Percentiles rank a stretch among this genome's conserved stretches.
These are phyloP conservation scores for Xylaria venustula DNA, from an alignment of 495 filamentous ascomycete genomes.

Conservation along the genomic window DNA sequence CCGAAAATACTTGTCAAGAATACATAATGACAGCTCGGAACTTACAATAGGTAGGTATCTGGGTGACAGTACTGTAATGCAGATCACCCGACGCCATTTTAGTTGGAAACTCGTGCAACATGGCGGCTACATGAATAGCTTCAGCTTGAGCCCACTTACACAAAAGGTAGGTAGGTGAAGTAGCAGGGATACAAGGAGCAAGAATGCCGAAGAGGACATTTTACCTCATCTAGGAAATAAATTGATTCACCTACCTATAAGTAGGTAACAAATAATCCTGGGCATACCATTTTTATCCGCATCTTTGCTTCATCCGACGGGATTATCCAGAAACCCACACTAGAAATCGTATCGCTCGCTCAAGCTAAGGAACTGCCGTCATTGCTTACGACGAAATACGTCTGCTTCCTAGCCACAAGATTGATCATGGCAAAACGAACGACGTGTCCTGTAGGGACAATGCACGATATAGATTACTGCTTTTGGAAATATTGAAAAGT, in stretches of 20 bases:
- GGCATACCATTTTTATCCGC: not conserved
- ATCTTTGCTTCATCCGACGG: not conserved
- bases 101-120: no score
- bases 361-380: not conserved
- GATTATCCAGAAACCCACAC: conserved; percentile 4
- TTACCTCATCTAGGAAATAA: conserved; percentile 5
- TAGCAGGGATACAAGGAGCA: not conserved
- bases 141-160: no score
- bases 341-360: no score
- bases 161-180: no score
- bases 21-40: no score
- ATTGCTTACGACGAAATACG: not conserved
- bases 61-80: no score
- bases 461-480: not conserved
- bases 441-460: conserved; percentile 4
- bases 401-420: not conserved
- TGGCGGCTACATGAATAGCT: no score
- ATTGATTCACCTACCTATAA: not conserved
- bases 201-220: conserved; percentile 4
- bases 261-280: no score
- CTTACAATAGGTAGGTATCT: no score
- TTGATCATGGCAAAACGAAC: not conserved
- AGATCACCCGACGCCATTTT: no score
- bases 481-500: not conserved
- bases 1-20: no score